Evolutionary conservation across 2,329 filamentous ascomycete genomes (phyloP), one percentile per base, ranked within the genome.

Genomic region (Neocatenulostroma microsporum): DNA sequence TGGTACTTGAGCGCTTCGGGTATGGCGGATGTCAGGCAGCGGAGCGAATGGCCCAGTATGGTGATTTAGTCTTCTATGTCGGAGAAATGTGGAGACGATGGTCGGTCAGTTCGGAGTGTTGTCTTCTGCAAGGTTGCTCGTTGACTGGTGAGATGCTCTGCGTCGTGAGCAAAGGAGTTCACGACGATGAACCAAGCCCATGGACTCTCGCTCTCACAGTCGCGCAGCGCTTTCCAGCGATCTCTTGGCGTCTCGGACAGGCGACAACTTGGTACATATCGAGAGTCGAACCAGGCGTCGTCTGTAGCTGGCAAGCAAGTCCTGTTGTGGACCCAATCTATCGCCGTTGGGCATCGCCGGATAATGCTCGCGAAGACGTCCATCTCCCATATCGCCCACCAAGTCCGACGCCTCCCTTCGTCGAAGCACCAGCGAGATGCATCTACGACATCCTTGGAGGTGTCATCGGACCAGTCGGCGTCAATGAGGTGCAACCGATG

Each of bases 331-430:
- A n/a, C n/a, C 29, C 29, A 31, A 31, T 31, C 29, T 3, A 31
- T 31, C n/a, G n/a, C 29, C 7, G n/a, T 17, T 9, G 29, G 29
- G 9, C 15, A 21, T 18, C 29, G 10, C 13, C 18, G 29, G 8
- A 31, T 21, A 13, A 21, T 17, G 14, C 29, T 31, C 14, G 29
- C 29, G 18, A 31, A 31, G 29, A 17, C 29, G 18, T 31, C 29
- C 15, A 31, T 18, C 19, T 31, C 29, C 29, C 29, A 31, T 31
- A 31, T 31, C 14, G 29, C 29, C 29, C 29, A 31, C 29, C 29
- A 31, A 6, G 19, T n/a, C 13, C 29, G 13, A 13, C 29, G 29
- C 9, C 29, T 14, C 18, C 20, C 29, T 31, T 31, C 29, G 20
- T 31, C 19, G 6, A 9, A n/a, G 13, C 15, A 18, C 29, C 29